Conservation (phyloP, 2,329 filamentous ascomycete species). For the Fusarium armeniacum region DNA sequence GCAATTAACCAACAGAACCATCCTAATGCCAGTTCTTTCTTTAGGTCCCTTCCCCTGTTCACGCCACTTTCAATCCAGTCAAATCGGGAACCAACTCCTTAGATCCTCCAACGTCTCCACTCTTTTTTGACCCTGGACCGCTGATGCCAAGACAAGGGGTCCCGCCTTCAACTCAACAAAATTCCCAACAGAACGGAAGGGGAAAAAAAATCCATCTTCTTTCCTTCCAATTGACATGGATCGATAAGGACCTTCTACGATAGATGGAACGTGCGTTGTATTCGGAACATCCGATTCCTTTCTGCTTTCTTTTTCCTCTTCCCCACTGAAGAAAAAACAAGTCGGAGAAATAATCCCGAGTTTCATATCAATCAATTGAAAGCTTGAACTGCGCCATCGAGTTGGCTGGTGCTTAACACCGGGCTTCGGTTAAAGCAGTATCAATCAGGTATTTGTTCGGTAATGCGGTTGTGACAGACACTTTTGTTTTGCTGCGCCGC, state of each 20-base stretch:
- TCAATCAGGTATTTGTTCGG: conserved; percentile 1
- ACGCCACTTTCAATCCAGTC: conserved; percentile 24
- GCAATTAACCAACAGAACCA: neutral
- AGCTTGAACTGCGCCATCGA: conserved; percentile 18
- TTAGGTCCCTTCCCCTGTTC: neutral
- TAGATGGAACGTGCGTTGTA: conserved; percentile 4
- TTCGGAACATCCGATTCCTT: conserved; percentile 22
- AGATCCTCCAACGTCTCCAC: neutral
- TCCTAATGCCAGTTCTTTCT: conserved; percentile 6
- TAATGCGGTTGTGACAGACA: conserved; percentile 8
- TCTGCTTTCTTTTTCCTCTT: neutral
- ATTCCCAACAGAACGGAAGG: conserved; percentile 56
- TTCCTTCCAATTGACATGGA: conserved; percentile 19
- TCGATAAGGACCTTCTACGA: conserved; percentile 2
- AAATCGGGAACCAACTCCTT: conserved; percentile 20
- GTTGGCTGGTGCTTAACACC: neutral
- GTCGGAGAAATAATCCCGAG: conserved; percentile 13
- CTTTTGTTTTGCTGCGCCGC: conserved; percentile 14
- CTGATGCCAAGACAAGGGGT: conserved; percentile 43
- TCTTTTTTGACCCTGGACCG: conserved; percentile 39
- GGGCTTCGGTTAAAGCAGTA: neutral
- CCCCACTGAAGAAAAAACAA: conserved; percentile 22
- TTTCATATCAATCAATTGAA: conserved; percentile 11
- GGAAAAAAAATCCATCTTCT: conserved; percentile 27
- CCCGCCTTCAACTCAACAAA: conserved; percentile 53